These are phyloP conservation scores for Aspergillus carbonarius DNA, from an alignment of 2,329 filamentous ascomycete genomes.

Conservation along the genomic window DNA sequence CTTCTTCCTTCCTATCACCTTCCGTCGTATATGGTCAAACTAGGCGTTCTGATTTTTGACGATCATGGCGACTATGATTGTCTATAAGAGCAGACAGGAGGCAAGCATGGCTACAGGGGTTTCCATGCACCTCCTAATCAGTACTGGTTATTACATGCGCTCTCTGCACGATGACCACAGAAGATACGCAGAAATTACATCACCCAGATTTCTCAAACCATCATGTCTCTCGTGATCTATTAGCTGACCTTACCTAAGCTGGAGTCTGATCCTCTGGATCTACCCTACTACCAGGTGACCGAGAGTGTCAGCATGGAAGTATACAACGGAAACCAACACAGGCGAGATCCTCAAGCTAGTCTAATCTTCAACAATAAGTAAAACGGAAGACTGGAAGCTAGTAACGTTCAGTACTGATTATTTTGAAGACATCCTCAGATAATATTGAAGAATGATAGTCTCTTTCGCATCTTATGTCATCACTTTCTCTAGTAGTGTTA, in stretches of 20 bases:
- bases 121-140: neutral
- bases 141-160: neutral
- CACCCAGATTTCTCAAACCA: neutral
- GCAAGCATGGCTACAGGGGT: conserved; percentile 1
- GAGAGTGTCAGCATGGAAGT: conserved; percentile 61
- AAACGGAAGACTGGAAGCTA: conserved; percentile 58
- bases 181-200: conserved; percentile 15
- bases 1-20: neutral
- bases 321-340: conserved; percentile 58
- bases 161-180: neutral
- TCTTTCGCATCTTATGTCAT: conserved; percentile 74
- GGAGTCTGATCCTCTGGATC: conserved; percentile 51
- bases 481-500: conserved; percentile 68
- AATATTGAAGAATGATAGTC: conserved; percentile 84
- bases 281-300: conserved; percentile 66
- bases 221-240: conserved; percentile 27
- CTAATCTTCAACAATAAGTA: conserved; percentile 55
- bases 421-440: conserved; percentile 70
- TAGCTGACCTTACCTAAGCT: conserved; percentile 20
- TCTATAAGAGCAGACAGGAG: conserved; percentile 12
- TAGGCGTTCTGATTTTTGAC: neutral
- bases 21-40: neutral
- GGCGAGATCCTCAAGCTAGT: conserved; percentile 62
- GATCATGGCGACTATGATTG: neutral
- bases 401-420: conserved; percentile 72